Percentiles rank a stretch among this genome's conserved stretches.
Conservation (phyloP, 768 basidiomycete species). For the Lentinula guzmanii region DNA sequence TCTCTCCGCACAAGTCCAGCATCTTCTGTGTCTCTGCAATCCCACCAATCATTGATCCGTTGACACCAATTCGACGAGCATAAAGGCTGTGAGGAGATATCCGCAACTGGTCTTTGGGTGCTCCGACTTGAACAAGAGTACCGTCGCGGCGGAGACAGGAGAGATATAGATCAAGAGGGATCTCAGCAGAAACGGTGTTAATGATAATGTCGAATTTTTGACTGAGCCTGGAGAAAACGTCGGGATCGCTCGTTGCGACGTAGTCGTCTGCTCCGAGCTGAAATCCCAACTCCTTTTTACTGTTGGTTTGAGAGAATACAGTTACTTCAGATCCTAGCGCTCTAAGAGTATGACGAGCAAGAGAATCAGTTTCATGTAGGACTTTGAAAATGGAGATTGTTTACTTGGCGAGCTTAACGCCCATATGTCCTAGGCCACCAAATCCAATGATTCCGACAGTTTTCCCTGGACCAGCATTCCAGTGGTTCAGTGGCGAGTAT, state of each 20-base stretch:
- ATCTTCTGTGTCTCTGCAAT: conserved; percentile 1
- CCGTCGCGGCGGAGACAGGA: neutral
- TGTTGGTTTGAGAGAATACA: conserved; percentile 39
- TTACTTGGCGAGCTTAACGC: neutral
- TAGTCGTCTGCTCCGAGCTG: conserved; percentile 42
- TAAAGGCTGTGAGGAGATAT: neutral
- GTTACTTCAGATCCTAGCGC: conserved; percentile 43
- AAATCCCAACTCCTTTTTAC: conserved; percentile 39
- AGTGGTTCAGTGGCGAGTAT: conserved; percentile 50
- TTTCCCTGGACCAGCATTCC: conserved; percentile 49
- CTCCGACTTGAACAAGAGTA: neutral
- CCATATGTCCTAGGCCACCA: conserved; percentile 42
- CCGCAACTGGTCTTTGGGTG: neutral
- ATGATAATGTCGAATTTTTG: conserved; percentile 36
- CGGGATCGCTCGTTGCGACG: conserved; percentile 32
- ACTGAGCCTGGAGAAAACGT: conserved; percentile 21
- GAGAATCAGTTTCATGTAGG: conserved; percentile 8
- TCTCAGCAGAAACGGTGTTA: conserved; percentile 5
- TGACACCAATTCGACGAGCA: neutral
- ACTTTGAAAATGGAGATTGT: neutral
- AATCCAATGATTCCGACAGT: conserved; percentile 63
- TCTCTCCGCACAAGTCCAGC: neutral
- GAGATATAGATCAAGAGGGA: conserved; percentile 10
- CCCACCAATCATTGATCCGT: neutral
- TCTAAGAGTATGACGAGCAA: conserved; percentile 31